Conservation (phyloP, 768 basidiomycete genomes). For the Trametes cingulata region DNA sequence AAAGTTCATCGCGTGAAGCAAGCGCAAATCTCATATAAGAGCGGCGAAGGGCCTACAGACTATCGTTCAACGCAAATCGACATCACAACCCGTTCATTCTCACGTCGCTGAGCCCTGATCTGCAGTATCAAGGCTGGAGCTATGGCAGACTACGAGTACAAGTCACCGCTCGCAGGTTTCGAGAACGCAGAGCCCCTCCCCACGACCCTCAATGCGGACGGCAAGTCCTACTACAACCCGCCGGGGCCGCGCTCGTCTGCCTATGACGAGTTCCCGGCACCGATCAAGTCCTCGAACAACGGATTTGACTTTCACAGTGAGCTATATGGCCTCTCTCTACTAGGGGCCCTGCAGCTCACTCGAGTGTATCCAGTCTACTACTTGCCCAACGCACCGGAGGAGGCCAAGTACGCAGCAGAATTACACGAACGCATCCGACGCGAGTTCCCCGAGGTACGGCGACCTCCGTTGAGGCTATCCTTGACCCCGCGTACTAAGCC, state of each 20-base stretch:
- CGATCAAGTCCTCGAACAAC: slow-evolving; percentile 52
- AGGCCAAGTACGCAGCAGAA: slow-evolving; percentile 51
- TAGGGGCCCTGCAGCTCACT: neutral
- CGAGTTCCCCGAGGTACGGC: slow-evolving; percentile 71
- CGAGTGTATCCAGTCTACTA: slow-evolving; percentile 54
- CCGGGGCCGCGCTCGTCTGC: slow-evolving; percentile 48
- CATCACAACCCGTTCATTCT: neutral
- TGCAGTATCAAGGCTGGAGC: neutral
- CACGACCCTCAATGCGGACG: slow-evolving; percentile 48
- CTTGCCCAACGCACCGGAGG: slow-evolving; percentile 44
- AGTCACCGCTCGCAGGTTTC: slow-evolving; percentile 31
- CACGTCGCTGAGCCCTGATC: neutral
- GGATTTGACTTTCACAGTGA: slow-evolving; percentile 76
- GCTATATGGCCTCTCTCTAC: slow-evolving; percentile 30
- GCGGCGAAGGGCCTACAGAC: neutral
- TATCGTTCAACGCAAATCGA: neutral
- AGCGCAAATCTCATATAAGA: neutral
- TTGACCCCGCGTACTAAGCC: neutral
- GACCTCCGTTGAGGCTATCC: neutral
- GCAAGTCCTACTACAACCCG: slow-evolving; percentile 54
- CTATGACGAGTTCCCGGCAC: slow-evolving; percentile 56
- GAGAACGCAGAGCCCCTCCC: slow-evolving; percentile 38
- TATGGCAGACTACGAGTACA: slow-evolving; percentile 3
- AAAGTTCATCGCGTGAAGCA: too few species aligned
- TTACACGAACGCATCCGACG: slow-evolving; percentile 59